Base-by-base conservation (phyloP, 225 moss, liverwort and hornwort genomes). In the Pseudoscleropodium purum region DNA sequence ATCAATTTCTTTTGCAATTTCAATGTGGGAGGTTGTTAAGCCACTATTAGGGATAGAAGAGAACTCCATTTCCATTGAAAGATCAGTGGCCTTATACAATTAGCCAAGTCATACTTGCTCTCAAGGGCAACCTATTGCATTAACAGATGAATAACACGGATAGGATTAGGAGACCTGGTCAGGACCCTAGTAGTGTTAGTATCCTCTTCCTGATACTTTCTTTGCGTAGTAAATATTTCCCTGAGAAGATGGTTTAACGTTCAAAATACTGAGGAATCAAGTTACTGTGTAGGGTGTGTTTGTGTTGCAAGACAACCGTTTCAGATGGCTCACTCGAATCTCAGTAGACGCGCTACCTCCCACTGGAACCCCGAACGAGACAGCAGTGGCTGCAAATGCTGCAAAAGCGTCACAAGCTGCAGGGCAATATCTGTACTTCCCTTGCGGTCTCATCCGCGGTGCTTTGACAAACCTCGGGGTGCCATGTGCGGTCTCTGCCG, bases 361-460 rank as follows among this genome's bases (percentile, higher is more conserved):
- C 16, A 89, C 87, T 88, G 95, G 92, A 86, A 60, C 92, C 65
- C 90, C 92, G 75, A 91, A 82, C 57, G 97, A 97, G 75, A 85
- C 95, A 64, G 85, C 95, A 43, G 87, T 89, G 27, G 87, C 90
- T 86, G 96, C 96, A 63, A 96, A 93, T 91, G 91, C 96, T 62
- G 94, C 94, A 26, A 92, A 92, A 75, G 97, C 96, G 65, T 96
- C 98, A 85, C 96, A 96, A 89, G 96, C 96, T 92, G 96, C 99
- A 60, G 96, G 97, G 75, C 99, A 97, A 85, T 97, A 97, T 85
- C 83, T 97, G 29, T 97, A 96, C 87, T 97, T 99, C 52, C 99
- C 99, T 63, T 99, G 99, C 89, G 97, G 99, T 52, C 96, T 99
- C 70, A 99, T 99, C 74, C 95, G 97, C 16, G 99, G 99, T 81